Conservation (phyloP, 805 yeast genomes). For the Cyberlindnera euphorbiiphila region DNA sequence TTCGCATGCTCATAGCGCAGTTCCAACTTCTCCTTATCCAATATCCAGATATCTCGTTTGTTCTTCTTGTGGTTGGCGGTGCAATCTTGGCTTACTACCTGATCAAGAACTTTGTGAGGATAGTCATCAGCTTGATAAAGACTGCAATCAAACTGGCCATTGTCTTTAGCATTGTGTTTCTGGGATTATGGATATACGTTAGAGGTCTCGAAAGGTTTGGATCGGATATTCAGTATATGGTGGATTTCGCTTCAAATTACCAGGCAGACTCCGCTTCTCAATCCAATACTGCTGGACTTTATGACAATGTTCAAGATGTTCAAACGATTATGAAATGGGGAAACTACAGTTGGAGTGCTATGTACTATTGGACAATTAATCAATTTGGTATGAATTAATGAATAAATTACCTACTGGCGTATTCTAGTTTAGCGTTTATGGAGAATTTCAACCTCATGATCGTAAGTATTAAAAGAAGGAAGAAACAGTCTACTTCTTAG, state of each 20-base stretch:
- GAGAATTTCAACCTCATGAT: too few relatives aligned
- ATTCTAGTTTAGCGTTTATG: too few relatives aligned
- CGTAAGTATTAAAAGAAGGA: too few relatives aligned
- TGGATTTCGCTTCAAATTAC: constrained; percentile 1
- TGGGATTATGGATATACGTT: constrained; percentile 28
- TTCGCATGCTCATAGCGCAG: neutral
- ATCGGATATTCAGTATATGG: neutral
- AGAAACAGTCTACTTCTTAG: neutral
- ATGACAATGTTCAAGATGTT: neutral
- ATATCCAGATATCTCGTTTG: constrained; percentile 31
- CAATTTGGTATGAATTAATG: neutral
- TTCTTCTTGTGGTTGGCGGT: constrained; percentile 19
- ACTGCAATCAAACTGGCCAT: constrained; percentile 29
- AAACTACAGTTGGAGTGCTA: neutral
- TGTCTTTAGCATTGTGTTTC: constrained; percentile 17
- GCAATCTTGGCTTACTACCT: constrained; percentile 27
- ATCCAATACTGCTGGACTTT: too few relatives aligned
- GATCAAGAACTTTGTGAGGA: constrained; percentile 27
- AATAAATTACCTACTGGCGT: too few relatives aligned
- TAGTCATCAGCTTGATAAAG: constrained; percentile 19
- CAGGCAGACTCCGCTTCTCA: neutral
- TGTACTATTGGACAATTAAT: constrained; percentile 1
- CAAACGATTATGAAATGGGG: constrained; percentile 2
- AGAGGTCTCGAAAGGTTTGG: constrained; percentile 27
- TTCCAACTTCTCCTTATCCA: constrained; percentile 23